Base-by-base conservation (phyloP, 129 eudicot species). In the Silybum marianum region DNA sequence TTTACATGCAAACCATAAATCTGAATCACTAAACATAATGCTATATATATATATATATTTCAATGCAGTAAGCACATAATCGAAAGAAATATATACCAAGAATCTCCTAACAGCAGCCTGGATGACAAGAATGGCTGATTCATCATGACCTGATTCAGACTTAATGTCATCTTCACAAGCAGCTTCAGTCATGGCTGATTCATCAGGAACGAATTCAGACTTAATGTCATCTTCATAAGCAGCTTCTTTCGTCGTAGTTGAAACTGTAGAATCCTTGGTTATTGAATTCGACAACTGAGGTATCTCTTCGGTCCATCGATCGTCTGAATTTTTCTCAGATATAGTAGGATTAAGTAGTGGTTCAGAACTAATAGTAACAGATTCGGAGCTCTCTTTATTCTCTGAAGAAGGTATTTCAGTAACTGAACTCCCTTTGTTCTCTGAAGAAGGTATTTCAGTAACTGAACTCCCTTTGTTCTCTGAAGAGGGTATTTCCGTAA, bases 81-180 rank as follows among this genome's bases (percentile, higher is more conserved):
- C 69, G 16, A 28, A 70, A 70, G 77, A 62, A 32, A 71, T 40
- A 46, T 72, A 26, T 86, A 95, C 98, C 96, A 92, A 87, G 80
- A 89, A 82, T 79, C 90, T 84, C 82, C 97, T 88, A 80, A 95
- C 83, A 77, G 92, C 88, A 76, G 90, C 72, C 88, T 95, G 98
- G 80, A 95, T 92, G 69, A 88, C 73, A 81, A 87, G 68, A 42
- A 83, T 69, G 54, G 81, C 88, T 34, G 89, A 75, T 84, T 89
- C 98, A 71, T 72, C 80, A 60, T 72, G 70, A 40, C 28, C 70
- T 2, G 54, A 39, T 74, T 82, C 86, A 51, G 74, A 82, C 65
- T 69, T 85, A 80, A 28, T 24, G 32, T 72, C 83, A 19, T 78
- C 62, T 83, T 83, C 72, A 78, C 69, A 13, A 22, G 48, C 76